Evolutionary conservation across 177 flowering plant genomes (phyloP).

Genomic region (Vitis hybrid): DNA sequence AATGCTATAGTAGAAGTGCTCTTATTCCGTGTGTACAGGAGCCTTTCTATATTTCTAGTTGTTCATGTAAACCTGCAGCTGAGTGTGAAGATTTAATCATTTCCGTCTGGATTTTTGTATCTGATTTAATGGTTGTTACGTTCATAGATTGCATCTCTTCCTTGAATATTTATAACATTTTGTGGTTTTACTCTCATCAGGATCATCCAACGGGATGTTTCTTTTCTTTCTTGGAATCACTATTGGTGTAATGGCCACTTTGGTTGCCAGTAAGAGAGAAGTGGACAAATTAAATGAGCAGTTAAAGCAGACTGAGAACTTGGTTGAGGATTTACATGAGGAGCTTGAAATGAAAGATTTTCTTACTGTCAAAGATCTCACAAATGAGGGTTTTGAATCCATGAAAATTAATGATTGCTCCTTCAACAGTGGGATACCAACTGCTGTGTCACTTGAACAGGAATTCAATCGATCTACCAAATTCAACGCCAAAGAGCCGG

Average conservation of each 20-base stretch:
- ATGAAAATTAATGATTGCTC: conserved; percentile 23
- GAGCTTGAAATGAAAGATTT: conserved; percentile 85
- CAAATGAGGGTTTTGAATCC: conserved; percentile 28
- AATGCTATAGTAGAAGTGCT: too few relatives aligned
- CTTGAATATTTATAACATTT: too few relatives aligned
- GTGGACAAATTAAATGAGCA: conserved; percentile 49
- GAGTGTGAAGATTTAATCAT: too few relatives aligned
- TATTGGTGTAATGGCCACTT: conserved; percentile 49
- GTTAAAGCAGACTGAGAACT: conserved; percentile 58
- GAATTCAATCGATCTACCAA: conserved; percentile 14
- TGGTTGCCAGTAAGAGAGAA: conserved; percentile 44
- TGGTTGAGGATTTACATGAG: conserved; percentile 79
- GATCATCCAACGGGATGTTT: conserved; percentile 33
- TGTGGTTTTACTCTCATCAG: conserved; percentile 20
- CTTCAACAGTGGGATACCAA: conserved; percentile 7
- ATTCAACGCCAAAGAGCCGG: conserved; percentile 11
- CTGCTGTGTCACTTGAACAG: conserved; percentile 16
- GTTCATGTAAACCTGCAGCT: too few relatives aligned
- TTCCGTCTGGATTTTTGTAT: neutral
- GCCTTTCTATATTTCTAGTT: too few relatives aligned
- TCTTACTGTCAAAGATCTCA: conserved; percentile 65
- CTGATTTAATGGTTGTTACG: neutral
- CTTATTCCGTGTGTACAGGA: too few relatives aligned
- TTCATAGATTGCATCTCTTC: neutral
- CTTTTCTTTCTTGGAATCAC: conserved; percentile 57